Percentiles rank a stretch among this genome's conserved stretches.
phyloP scores from a whole-genome alignment of 805 yeast species.

The Saccharomycopsis sp. region DNA sequence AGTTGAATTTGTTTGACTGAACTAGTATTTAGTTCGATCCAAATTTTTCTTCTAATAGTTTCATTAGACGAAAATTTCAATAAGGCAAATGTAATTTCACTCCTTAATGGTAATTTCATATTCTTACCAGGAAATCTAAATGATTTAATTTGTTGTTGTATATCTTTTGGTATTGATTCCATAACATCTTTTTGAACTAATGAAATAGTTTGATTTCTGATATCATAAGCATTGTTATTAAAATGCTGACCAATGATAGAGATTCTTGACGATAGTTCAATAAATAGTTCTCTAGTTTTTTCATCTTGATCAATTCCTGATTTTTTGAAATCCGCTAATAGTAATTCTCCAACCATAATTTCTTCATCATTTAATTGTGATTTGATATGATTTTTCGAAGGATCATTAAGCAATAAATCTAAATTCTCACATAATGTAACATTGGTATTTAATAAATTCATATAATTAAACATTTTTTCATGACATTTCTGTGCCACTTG shows the following conservation, averaged over 20 bases:
- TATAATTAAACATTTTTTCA: slow-evolving; percentile 81
- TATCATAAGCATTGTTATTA: slow-evolving; percentile 35
- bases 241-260: slow-evolving; percentile 76
- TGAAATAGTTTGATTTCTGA: slow-evolving; percentile 21
- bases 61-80: slow-evolving; percentile 48
- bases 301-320: slow-evolving; percentile 80
- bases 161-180: slow-evolving; percentile 19
- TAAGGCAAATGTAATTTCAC: slow-evolving; percentile 54
- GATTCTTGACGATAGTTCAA: slow-evolving; percentile 68
- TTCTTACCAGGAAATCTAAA: slow-evolving; percentile 18
- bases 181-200: slow-evolving; percentile 24
- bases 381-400: slow-evolving; percentile 24
- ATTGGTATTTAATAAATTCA: slow-evolving; percentile 86
- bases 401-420: slow-evolving; percentile 38
- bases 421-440: slow-evolving; percentile 57
- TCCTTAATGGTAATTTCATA: slow-evolving; percentile 47
- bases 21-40: slow-evolving; percentile 67
- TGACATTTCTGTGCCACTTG: slow-evolving; percentile 82
- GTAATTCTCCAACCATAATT: slow-evolving; percentile 65
- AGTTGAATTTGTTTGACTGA: slow-evolving; percentile 48
- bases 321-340: slow-evolving; percentile 77
- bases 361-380: slow-evolving; percentile 57
- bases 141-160: slow-evolving; percentile 6
- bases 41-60: slow-evolving; percentile 50
- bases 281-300: slow-evolving; percentile 55